Conservation (phyloP, 192 early-diverging fungal species). For the Coemansia sp. region DNA sequence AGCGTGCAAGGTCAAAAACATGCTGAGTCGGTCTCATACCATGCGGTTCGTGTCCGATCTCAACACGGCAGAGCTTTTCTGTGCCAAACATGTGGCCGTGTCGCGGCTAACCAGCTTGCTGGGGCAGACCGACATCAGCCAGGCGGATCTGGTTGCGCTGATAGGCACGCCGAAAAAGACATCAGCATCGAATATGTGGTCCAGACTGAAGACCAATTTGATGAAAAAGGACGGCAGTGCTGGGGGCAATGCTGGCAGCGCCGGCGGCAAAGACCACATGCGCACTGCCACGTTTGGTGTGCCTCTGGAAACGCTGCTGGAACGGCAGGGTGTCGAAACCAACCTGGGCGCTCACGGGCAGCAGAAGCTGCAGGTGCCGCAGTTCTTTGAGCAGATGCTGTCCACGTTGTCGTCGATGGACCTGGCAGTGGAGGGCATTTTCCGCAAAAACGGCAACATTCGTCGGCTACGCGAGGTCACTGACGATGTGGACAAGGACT, state of each 20-base stretch:
- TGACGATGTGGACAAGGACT: slow-evolving; percentile 84
- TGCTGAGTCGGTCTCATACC: slow-evolving; percentile 51
- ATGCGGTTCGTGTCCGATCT: slow-evolving; percentile 54
- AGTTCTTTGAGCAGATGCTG: slow-evolving; percentile 82
- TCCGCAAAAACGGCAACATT: slow-evolving; percentile 98
- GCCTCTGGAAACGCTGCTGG: slow-evolving; percentile 77
- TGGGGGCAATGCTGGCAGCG: slow-evolving; percentile 6
- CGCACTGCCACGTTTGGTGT: slow-evolving; percentile 88
- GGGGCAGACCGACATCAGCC: slow-evolving; percentile 60
- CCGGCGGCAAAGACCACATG: slow-evolving; percentile 43
- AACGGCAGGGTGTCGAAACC: slow-evolving; percentile 80
- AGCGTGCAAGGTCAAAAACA: slow-evolving; percentile 40
- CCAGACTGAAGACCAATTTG: slow-evolving; percentile 61
- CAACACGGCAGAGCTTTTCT: slow-evolving; percentile 76
- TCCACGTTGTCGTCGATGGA: slow-evolving; percentile 66
- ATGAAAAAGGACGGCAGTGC: slow-evolving; percentile 55
- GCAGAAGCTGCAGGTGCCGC: slow-evolving; percentile 71
- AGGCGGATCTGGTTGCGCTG: slow-evolving; percentile 75
- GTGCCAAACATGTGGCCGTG: slow-evolving; percentile 81
- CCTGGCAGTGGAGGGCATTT: slow-evolving; percentile 90
- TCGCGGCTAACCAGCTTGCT: slow-evolving; percentile 70
- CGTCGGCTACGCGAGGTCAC: slow-evolving; percentile 79
- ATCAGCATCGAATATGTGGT: slow-evolving; percentile 62
- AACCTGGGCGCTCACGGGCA: slow-evolving; percentile 64
- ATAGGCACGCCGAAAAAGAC: slow-evolving; percentile 73